These are phyloP conservation scores for Rosa hybrid DNA, from an alignment of 331 rosid genomes.

Conservation along the genomic window DNA sequence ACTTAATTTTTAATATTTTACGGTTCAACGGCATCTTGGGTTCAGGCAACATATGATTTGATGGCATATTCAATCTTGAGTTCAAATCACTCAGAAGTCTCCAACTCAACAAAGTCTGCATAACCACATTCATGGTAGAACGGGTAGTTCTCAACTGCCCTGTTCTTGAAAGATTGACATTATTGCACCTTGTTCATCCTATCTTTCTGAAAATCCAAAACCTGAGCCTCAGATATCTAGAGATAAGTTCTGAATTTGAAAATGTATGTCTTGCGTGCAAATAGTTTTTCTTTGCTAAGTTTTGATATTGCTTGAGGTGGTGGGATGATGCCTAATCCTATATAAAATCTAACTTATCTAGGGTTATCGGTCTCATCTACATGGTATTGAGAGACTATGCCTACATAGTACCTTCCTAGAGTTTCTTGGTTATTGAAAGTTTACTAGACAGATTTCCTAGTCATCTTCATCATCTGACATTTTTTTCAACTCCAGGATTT, in stretches of 20 bases:
- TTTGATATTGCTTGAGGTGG: conserved; percentile 20
- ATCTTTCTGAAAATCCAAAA: conserved; percentile 19
- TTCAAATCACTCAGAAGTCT: conserved; percentile 19
- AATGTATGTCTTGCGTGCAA: too few species aligned
- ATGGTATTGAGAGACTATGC: conserved; percentile 12
- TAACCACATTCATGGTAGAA: neutral
- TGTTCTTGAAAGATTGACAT: conserved; percentile 32
- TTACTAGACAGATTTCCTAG: conserved; percentile 24
- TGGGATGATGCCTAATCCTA: neutral
- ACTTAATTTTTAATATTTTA: too few species aligned
- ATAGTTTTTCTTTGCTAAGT: conserved; percentile 8
- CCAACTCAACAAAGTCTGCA: conserved; percentile 5
- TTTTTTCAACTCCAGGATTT: conserved; percentile 15
- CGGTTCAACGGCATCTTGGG: too few species aligned
- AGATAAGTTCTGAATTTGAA: conserved; percentile 17
- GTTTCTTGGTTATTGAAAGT: conserved; percentile 13
- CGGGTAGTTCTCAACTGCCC: conserved; percentile 19
- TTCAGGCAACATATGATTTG: too few species aligned
- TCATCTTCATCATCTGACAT: conserved; percentile 17
- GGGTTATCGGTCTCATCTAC: conserved; percentile 20
- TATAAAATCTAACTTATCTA: conserved; percentile 10
- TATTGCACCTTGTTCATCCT: conserved; percentile 2
- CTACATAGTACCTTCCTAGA: conserved; percentile 7
- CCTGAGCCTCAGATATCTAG: conserved; percentile 26
- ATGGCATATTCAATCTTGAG: neutral